Base-by-base conservation (phyloP, 495 filamentous ascomycete genomes). In the Annulohypoxylon stygium region DNA sequence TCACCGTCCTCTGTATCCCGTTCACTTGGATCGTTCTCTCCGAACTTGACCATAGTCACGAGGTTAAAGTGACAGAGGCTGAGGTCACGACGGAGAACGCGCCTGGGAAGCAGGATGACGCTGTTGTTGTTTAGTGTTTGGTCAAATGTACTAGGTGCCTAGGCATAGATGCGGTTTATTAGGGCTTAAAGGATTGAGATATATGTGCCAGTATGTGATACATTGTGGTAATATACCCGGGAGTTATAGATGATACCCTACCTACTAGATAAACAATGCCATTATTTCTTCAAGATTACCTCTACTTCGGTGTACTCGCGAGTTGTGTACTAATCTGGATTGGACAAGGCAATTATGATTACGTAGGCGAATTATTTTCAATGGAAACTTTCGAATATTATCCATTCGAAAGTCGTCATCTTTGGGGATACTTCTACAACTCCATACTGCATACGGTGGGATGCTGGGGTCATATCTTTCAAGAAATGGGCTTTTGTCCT, bases 1-100 rank as follows among this genome's bases (percentile, higher is more conserved):
- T 80, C 33, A 80, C 78, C 25, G 33, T 77, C 4, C 61, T 80
- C 23, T 78, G 76, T 60, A 48, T 80, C 20, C 63, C 76, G 43
- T 77, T 77, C 23, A 78, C 78, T 3, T 80, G 78, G 78, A 77
- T 80, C 37, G 75, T 80, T 4, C 70, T 80, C 9, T 71, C 69
- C 11, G 78, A 80, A 67, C 69, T 79, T 43, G 70, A 75, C 26
- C 73, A 59, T 12, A 74, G 54, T 54, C 65, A 74, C 51, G 71
- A 74, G 37, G 39, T 74, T n/a, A 69, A 65, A 36, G 71, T 69
- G 7, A 74, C 71, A 4, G 71, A 74, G 39, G 37, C 34, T 0
- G 45, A 74, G 11, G 54, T 65, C 14, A 11, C 45, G 12, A 45
- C 11, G 1, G 57, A 68, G 3, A 45, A 16, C 5, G 45, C 45